Base-by-base conservation (phyloP, 768 basidiomycete species). In the Pleurotus ostreatus region DNA sequence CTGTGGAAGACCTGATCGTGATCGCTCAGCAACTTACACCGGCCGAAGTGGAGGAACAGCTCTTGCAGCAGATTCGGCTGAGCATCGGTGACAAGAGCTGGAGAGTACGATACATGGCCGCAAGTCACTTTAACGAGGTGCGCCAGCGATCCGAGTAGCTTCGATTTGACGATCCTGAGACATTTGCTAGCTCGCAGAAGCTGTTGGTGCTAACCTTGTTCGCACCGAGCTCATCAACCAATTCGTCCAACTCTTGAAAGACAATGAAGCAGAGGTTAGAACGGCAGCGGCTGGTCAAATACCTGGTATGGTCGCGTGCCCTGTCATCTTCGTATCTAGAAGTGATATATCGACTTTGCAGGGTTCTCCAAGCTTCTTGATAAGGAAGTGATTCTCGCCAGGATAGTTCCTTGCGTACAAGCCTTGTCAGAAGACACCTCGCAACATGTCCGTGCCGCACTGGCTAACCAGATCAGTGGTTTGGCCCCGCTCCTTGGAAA, bases 51-150 rank as follows among this genome's bases (percentile, higher is more conserved):
- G 94, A 94, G 68, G 90, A 92, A 57, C 88, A 96, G 61, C 74
- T 98, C 22, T 75, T 94, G 60, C 87, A 88, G 61, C 89, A 95
- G 69, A 87, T 98, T 64, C 85, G 92, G 65, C 83, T 88, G 59
- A 91, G 89, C 61, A 87, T 97, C 48, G 79, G 85, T 9, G 97
- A 99, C 71, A 97, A 98, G 78, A 96, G 94, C 68, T 99, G 97
- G 97, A 80, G 97, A 62, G 97, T 99, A 53, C 80, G 97, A 68
- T 99, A 98, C 71, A 98, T 98, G 95, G 94, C 94, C 13, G 96
- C 95, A 2, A 93, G 84, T 60, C 92, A 98, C 70, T 98, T 98
- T 72, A 97, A 98, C 61, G 89, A 94, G 80, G 93, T 91, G 60
- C 56, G 76, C 30, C 13, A 9, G 43, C 49, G 46, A 25, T 38